Evolutionary conservation across 1,139 yeast genomes (phyloP).

Genomic region (Neolecta irregularis): DNA sequence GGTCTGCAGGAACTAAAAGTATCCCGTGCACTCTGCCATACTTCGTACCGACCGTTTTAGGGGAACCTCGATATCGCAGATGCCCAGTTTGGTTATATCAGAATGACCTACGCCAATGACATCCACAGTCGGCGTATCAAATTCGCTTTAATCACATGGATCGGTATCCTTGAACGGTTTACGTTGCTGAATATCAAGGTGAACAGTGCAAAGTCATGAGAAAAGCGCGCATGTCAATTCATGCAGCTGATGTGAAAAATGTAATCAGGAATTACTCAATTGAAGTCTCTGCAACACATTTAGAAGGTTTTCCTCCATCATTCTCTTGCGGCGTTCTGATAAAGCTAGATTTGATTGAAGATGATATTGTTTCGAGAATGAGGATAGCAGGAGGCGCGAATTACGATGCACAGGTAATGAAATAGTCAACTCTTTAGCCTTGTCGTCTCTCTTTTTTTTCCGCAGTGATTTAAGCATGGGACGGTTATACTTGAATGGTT

Average conservation of each 20-base stretch:
- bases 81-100: conserved; percentile 2
- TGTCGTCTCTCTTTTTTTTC: too few species aligned
- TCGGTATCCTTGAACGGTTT: conserved; percentile 1
- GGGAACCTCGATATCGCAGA: not conserved
- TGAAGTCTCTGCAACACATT: conserved; percentile 6
- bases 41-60: not conserved
- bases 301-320: too few species aligned
- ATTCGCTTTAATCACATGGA: conserved; percentile 8
- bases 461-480: too few species aligned
- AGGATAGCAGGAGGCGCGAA: conserved; percentile 10
- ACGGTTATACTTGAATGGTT: too few species aligned
- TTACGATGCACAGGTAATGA: too few species aligned
- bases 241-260: conserved; percentile 6
- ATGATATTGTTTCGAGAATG: conserved; percentile 8
- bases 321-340: too few species aligned
- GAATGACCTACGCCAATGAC: conserved; percentile 10
- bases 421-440: too few species aligned
- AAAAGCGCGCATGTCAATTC: conserved; percentile 8
- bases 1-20: conserved; percentile 6
- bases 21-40: conserved; percentile 7
- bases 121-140: conserved; percentile 6
- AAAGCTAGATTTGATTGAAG: conserved; percentile 8
- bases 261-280: conserved; percentile 6
- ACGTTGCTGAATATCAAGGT: not conserved
- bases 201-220: conserved; percentile 8